phyloP scores from a whole-genome alignment of 345 rosid genomes.

The Arabis alpina region DNA sequence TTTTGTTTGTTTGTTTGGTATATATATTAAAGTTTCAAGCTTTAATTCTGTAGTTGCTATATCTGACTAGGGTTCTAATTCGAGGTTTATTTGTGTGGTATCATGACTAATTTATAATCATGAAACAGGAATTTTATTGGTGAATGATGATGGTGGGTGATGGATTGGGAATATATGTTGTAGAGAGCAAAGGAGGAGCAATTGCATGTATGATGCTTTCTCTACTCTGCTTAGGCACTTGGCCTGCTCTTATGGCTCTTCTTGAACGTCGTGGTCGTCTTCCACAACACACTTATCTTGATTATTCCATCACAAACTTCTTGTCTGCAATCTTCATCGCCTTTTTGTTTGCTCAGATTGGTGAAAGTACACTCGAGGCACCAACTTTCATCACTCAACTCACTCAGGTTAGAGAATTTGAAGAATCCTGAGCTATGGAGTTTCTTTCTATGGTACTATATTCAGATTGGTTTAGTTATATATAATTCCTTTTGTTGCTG shows the following conservation, averaged over 20 bases:
- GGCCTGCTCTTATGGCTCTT: slow-evolving; percentile 82
- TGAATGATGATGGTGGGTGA: slow-evolving; percentile 10
- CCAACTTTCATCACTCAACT: slow-evolving; percentile 70
- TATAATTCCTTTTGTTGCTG: not conserved
- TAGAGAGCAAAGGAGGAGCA: slow-evolving; percentile 86
- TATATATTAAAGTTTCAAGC: too few relatives aligned
- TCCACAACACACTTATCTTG: slow-evolving; percentile 91
- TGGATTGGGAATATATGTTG: slow-evolving; percentile 33
- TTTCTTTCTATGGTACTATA: slow-evolving; percentile 7
- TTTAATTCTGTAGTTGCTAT: too few relatives aligned
- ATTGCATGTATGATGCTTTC: slow-evolving; percentile 70
- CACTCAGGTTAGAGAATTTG: slow-evolving; percentile 50
- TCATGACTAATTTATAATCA: not conserved
- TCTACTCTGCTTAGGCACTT: slow-evolving; percentile 76
- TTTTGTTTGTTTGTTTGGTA: too few relatives aligned
- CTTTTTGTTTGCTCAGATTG: slow-evolving; percentile 67
- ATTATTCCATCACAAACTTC: slow-evolving; percentile 76
- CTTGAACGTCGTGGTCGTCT: slow-evolving; percentile 85
- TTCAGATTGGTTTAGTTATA: not conserved
- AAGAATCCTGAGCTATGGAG: not conserved
- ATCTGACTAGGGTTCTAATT: too few relatives aligned
- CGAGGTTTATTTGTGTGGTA: not conserved
- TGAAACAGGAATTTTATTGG: slow-evolving; percentile 8
- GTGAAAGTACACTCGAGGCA: slow-evolving; percentile 42
- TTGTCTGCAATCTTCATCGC: slow-evolving; percentile 75